phyloP scores from a whole-genome alignment of 2,329 filamentous ascomycete genomes.

The Zasmidium citrigriseum region DNA sequence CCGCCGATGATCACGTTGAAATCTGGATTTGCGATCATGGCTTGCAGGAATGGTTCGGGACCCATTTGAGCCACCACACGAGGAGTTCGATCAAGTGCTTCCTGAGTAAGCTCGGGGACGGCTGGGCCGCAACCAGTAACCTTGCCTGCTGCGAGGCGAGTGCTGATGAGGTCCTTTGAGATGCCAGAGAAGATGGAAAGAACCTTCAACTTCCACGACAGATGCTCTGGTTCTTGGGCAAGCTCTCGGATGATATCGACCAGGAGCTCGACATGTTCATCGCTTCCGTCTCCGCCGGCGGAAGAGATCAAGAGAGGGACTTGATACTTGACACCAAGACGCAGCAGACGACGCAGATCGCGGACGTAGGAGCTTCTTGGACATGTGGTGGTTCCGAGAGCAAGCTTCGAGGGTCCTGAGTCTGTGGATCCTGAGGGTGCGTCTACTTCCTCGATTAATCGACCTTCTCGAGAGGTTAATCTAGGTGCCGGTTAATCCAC shows the following conservation, averaged over 20 bases:
- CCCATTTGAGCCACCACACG: conserved; percentile 11
- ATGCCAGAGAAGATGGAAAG: conserved; percentile 7
- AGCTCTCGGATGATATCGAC: conserved; percentile 38
- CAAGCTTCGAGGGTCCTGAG: conserved; percentile 33
- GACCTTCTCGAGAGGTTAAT: too few species aligned
- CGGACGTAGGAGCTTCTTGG: conserved; percentile 43
- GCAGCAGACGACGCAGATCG: conserved; percentile 37
- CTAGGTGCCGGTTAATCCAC: too few species aligned
- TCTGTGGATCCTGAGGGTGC: conserved; percentile 36
- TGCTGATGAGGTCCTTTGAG: not conserved
- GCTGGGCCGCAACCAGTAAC: conserved; percentile 4
- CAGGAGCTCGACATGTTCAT: conserved; percentile 47
- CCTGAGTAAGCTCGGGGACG: conserved; percentile 5
- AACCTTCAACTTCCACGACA: conserved; percentile 1
- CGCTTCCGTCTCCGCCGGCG: conserved; percentile 51
- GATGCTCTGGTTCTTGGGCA: conserved; percentile 2
- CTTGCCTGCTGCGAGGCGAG: not conserved
- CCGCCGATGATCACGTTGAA: conserved; percentile 10
- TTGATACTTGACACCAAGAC: conserved; percentile 30
- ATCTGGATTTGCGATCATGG: conserved; percentile 7
- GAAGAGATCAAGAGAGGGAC: conserved; percentile 48
- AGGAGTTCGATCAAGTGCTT: conserved; percentile 2
- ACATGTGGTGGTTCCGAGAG: conserved; percentile 40
- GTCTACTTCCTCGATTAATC: too few species aligned
- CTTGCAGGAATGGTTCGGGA: conserved; percentile 11